phyloP scores from a whole-genome alignment of 345 rosid species.

The Firmiana major region DNA sequence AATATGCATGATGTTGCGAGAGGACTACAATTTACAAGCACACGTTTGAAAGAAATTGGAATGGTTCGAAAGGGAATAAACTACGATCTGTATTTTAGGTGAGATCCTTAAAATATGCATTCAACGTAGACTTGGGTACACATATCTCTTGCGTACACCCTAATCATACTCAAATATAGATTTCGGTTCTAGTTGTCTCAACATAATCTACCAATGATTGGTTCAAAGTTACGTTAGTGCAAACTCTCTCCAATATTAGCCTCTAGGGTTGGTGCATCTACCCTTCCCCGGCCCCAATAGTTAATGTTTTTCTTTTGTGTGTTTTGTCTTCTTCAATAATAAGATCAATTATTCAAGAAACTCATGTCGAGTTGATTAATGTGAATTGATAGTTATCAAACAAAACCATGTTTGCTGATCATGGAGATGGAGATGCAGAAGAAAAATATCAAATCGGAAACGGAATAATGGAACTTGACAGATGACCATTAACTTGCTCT shows the following conservation, averaged over 20 bases:
- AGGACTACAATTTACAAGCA: background rate
- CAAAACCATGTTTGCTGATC: background rate
- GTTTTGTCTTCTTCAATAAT: background rate
- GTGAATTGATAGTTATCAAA: background rate
- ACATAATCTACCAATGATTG: conserved; percentile 11
- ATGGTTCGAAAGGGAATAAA: background rate
- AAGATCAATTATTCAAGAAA: background rate
- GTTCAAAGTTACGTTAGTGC: conserved; percentile 22
- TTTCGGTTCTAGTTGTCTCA: conserved; percentile 14
- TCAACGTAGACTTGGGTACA: background rate
- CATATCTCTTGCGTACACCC: background rate
- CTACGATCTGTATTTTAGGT: background rate
- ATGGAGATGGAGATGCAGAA: background rate
- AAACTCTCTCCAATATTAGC: background rate
- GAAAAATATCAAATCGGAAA: background rate
- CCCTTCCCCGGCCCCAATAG: background rate
- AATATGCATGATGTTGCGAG: background rate
- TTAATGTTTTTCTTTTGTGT: background rate
- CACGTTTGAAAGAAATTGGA: background rate
- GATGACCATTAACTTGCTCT: background rate
- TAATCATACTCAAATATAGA: conserved; percentile 14
- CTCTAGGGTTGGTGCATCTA: background rate
- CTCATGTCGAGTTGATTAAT: background rate
- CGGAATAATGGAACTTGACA: no score
- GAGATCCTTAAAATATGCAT: background rate